These are phyloP conservation scores for Rhizophora apiculata DNA, from an alignment of 345 rosid genomes.

Conservation along the genomic window DNA sequence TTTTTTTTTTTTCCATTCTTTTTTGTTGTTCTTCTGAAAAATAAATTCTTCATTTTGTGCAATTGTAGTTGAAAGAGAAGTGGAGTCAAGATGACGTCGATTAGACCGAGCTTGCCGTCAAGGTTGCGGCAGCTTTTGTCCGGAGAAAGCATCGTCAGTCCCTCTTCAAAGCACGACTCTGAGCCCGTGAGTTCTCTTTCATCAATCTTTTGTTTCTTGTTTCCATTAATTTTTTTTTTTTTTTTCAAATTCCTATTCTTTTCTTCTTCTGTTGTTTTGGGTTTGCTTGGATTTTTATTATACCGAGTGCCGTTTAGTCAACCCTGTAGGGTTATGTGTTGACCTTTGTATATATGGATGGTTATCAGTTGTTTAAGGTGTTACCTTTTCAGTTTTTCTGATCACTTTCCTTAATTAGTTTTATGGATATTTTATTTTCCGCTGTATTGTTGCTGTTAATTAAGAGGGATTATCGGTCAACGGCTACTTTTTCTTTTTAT, in stretches of 20 bases:
- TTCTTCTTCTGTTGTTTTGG: neutral
- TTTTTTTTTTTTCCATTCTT: neutral
- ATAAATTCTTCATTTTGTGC: conserved; percentile 5
- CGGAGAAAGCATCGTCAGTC: conserved; percentile 73
- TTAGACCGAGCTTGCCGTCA: conserved; percentile 85
- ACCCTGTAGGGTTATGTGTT: conserved; percentile 17
- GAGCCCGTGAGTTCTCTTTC: conserved; percentile 64
- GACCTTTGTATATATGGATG: no score
- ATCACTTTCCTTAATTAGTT: neutral
- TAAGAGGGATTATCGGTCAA: no score
- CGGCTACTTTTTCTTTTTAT: no score
- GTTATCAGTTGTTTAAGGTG: neutral
- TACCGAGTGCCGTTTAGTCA: neutral
- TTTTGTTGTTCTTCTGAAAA: neutral
- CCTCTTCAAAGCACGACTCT: conserved; percentile 73
- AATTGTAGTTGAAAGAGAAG: conserved; percentile 37
- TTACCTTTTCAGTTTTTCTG: neutral
- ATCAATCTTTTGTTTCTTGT: conserved; percentile 22
- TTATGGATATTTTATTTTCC: no score
- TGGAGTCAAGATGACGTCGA: conserved; percentile 60
- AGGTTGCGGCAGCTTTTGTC: conserved; percentile 85
- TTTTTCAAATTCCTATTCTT: no score
- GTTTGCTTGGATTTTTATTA: neutral
- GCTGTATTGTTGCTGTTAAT: no score
- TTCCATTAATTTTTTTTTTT: neutral